Conservation (phyloP, 1,139 yeast genomes). For the Lodderomyces margitis region DNA sequence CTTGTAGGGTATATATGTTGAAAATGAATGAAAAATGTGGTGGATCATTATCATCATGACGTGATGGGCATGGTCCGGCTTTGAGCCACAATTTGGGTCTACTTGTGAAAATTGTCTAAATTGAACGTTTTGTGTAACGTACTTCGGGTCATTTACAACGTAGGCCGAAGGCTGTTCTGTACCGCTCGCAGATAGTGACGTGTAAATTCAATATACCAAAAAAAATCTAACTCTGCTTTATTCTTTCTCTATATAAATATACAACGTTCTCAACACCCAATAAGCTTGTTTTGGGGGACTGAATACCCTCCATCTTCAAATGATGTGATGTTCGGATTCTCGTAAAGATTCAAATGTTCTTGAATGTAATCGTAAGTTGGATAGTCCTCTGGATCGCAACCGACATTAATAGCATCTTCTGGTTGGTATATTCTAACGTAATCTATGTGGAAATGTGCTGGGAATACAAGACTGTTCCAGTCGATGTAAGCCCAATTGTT, state of each 20-base stretch:
- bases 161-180: too few species aligned
- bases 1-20: too few species aligned
- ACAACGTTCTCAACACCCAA: constrained; percentile 10
- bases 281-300: constrained; percentile 48
- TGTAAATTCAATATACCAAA: too few species aligned
- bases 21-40: too few species aligned
- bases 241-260: not conserved
- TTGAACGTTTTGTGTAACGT: too few species aligned
- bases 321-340: constrained; percentile 58
- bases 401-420: constrained; percentile 42
- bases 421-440: constrained; percentile 83
- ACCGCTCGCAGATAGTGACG: too few species aligned
- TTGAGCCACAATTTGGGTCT: not conserved
- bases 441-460: constrained; percentile 66
- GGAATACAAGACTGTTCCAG: constrained; percentile 73
- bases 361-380: constrained; percentile 77
- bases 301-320: constrained; percentile 69
- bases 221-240: not conserved
- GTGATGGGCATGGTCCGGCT: not conserved
- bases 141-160: too few species aligned
- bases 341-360: constrained; percentile 60
- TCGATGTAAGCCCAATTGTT: constrained; percentile 82
- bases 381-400: constrained; percentile 73
- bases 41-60: too few species aligned
- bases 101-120: too few species aligned